Evolutionary conservation across 495 filamentous ascomycete genomes (phyloP), one percentile per base, ranked within the genome.

Genomic region (Podospora appendiculata): DNA sequence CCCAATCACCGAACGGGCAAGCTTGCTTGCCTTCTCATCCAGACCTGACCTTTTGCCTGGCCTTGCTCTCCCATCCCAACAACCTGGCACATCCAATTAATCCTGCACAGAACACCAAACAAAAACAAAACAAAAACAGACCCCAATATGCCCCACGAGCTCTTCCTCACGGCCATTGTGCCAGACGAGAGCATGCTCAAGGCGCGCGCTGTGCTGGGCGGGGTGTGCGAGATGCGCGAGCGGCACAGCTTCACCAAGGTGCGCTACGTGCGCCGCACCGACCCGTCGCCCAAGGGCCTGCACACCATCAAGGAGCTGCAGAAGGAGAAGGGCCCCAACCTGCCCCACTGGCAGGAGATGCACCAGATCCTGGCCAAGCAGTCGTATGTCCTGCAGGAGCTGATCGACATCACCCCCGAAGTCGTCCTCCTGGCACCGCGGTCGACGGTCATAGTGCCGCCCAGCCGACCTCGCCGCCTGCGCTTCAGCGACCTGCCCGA

Each of bases 401-500:
- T 67, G 32, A 67, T 68, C 48, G 64, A 72, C 38, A 51, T 75
- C n/a, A 53, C 60, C 8, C 57, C 55, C 6, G 68, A 75, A 14
- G 52, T 59, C 11, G 52, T 59, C 11, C 63, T 19, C 60, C 2
- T 25, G 2, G 25, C 25, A 25, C 25, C 25, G 25, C 59, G 14
- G 14, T 17, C 14, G 42, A 12, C 52, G 38, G 34, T 33, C 25
- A 17, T 32, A 2, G 11, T 56, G 4, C 51, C 51, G 13, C 35
- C 51, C 4, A 33, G 10, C 35, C 55, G 48, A 41, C 33, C 32
- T 1, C 54, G 41, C 13, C 54, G 32, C 49, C 38, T 76, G 43
- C 50, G 68, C 5, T 78, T 71, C 70, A 68, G 58, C 8, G 72
- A 76, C 19, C 38, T 72, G 9, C 73, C 73, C 6, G 73, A 76